phyloP scores from a whole-genome alignment of 768 basidiomycete genomes.

The Hericium erinaceus region DNA sequence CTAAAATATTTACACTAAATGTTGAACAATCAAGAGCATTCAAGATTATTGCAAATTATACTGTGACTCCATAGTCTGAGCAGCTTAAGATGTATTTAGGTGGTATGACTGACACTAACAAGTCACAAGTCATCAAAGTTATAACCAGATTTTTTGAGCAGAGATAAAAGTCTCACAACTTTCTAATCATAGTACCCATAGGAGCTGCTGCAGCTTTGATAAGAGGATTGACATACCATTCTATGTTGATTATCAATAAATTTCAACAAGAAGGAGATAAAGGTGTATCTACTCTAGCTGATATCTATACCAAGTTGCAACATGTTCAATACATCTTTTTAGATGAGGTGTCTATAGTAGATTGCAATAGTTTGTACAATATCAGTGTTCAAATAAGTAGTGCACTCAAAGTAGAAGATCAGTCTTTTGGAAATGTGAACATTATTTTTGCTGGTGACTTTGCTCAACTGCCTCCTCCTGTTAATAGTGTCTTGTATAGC shows the following conservation, averaged over 20 bases:
- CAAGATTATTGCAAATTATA: no score
- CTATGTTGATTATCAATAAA: slow-evolving; percentile 3
- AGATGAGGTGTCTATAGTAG: no score
- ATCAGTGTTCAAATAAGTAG: slow-evolving; percentile 15
- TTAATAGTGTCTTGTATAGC: slow-evolving; percentile 16
- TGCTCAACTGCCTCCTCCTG: no score
- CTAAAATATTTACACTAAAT: slow-evolving; percentile 9
- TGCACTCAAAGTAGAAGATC: slow-evolving; percentile 8
- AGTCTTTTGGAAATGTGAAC: slow-evolving; percentile 29
- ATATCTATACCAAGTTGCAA: slow-evolving; percentile 7
- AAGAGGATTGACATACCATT: slow-evolving; percentile 17
- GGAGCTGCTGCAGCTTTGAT: slow-evolving; percentile 12
- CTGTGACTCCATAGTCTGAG: background rate
- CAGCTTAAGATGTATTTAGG: slow-evolving; percentile 8
- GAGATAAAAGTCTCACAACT: background rate
- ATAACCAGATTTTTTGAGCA: no score
- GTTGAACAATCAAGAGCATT: slow-evolving; percentile 11
- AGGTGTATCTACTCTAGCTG: background rate
- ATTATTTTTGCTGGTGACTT: slow-evolving; percentile 38
- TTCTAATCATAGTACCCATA: slow-evolving; percentile 14
- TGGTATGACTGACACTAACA: slow-evolving; percentile 16
- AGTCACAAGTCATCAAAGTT: slow-evolving; percentile 13
- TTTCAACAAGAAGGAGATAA: background rate
- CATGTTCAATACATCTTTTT: no score
- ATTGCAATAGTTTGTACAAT: no score